Evolutionary conservation across 495 filamentous ascomycete species (phyloP), one percentile per base, ranked within the genome.

Genomic region (Hyaloscypha variabilis): DNA sequence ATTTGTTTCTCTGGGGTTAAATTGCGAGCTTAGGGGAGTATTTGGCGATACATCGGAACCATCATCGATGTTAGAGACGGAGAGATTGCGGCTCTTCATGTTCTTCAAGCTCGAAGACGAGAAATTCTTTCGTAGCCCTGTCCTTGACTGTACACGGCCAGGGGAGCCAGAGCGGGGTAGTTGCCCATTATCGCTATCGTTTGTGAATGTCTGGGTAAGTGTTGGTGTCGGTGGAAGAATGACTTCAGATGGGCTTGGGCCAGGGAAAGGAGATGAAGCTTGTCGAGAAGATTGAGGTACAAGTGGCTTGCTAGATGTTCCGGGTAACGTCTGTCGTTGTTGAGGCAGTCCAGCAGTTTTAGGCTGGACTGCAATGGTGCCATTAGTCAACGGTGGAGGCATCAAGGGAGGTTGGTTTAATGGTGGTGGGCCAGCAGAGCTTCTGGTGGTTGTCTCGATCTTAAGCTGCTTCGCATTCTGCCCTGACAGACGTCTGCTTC

Each of bases 401-500:
- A 77, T 70, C 52, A 72, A 68, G 24, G 73, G 71, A 55, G 70
- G 69, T 34, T 76, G 67, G 21, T 67, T 70, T 36, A 67, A 58
- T 31, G 71, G 71, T 29, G 65, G 70, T 39, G 29, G 61, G 28
- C 21, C 51, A 39, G 67, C 61, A 8, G 71, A 68, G 10, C 66
- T 65, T 49, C 82, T 77, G 2, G 82, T 82, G 2, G 93, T 96
- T 17, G 69, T 72, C 74, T 98, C 92, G 42, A 99, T 97, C 77
- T 92, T 97, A 66, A 99, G 81, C 72, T 92, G 91, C 71, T 89
- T 92, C 23, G 83, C 77, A 63, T 88, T 87, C 68, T 91, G 86
- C 3, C 90, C 90, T 10, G 95, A 97, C 39, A 97, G 79, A 63
- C 94, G 87, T 60, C 95, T 85, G 58, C 84, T 90, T 62, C 91